Percentiles rank a stretch among this genome's conserved stretches.
Conservation (phyloP, 2,329 filamentous ascomycete genomes). For the Kalmusia sp. region DNA sequence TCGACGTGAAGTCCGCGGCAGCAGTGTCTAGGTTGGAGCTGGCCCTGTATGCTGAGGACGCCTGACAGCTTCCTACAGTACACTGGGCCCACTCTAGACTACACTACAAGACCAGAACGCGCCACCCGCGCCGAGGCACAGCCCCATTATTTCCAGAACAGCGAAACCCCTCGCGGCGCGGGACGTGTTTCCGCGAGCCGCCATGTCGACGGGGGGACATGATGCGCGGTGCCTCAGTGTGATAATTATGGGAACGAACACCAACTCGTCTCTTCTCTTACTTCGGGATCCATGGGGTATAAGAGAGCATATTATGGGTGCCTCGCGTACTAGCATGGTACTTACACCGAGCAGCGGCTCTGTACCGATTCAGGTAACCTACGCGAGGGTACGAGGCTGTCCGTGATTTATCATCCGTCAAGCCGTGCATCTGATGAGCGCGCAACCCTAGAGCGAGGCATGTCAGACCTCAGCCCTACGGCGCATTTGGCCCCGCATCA, state of each 20-base stretch:
- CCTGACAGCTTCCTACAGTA: neutral
- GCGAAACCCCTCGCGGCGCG: neutral
- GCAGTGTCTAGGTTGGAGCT: neutral
- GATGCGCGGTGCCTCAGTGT: too few species aligned
- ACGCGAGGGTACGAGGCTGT: neutral
- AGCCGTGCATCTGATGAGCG: too few species aligned
- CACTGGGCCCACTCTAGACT: too few species aligned
- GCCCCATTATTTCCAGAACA: neutral
- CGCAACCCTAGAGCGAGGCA: neutral
- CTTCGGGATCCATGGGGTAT: neutral
- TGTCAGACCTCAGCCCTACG: conserved; percentile 9
- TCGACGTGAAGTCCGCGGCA: neutral
- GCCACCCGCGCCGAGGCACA: neutral
- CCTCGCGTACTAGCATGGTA: neutral
- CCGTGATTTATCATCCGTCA: neutral
- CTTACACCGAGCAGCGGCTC: neutral
- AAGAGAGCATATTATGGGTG: neutral
- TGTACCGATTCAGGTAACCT: neutral
- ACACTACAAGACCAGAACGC: too few species aligned
- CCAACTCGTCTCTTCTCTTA: too few species aligned
- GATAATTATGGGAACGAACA: too few species aligned
- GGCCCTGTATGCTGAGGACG: neutral
- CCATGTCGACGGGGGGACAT: too few species aligned
- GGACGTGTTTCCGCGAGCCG: neutral
- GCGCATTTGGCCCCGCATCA: neutral